A percentile compares a stretch with the other conserved stretches of the same genome.
These are phyloP conservation scores for Elaeis oleifera DNA, from an alignment of 202 grass and related monocot genomes.

Conservation along the genomic window DNA sequence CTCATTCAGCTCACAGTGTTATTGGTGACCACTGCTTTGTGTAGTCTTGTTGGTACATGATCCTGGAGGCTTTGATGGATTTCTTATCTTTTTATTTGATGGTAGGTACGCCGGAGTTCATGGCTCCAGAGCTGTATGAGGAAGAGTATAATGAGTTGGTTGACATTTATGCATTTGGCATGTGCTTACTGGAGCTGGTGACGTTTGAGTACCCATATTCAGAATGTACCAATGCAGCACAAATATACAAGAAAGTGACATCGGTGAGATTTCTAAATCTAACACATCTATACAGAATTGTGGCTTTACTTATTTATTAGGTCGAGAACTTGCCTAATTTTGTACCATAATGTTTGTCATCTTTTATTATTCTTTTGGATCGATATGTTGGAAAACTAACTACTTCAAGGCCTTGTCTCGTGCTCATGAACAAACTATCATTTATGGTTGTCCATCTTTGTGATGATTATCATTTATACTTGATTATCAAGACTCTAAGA, in stretches of 20 bases:
- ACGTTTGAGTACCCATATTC: constrained; percentile 90
- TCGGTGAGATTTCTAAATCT: constrained; percentile 38
- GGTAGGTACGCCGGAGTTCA: constrained; percentile 89
- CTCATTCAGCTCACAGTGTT: constrained; percentile 72
- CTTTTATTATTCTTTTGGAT: too few species aligned
- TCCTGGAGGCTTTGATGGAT: constrained; percentile 5
- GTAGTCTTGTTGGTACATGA: not conserved
- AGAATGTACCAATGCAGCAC: constrained; percentile 88
- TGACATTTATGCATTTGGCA: constrained; percentile 95
- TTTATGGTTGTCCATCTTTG: too few species aligned
- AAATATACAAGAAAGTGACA: constrained; percentile 86
- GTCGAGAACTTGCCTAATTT: not conserved
- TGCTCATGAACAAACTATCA: too few species aligned
- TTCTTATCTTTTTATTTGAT: constrained; percentile 15
- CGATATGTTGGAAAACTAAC: too few species aligned
- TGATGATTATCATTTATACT: too few species aligned
- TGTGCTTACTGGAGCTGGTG: constrained; percentile 94
- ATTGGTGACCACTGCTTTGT: constrained; percentile 43
- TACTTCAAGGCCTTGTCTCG: too few species aligned
- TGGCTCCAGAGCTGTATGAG: constrained; percentile 92
- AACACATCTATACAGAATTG: not conserved
- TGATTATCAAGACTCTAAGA: too few species aligned
- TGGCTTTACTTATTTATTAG: not conserved
- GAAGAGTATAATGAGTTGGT: constrained; percentile 95
- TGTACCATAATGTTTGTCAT: too few species aligned